A percentile compares a stretch with the other conserved stretches of the same genome.
phyloP scores from a whole-genome alignment of 1,284 basidiomycete species.

The Heterobasidion parviporum region DNA sequence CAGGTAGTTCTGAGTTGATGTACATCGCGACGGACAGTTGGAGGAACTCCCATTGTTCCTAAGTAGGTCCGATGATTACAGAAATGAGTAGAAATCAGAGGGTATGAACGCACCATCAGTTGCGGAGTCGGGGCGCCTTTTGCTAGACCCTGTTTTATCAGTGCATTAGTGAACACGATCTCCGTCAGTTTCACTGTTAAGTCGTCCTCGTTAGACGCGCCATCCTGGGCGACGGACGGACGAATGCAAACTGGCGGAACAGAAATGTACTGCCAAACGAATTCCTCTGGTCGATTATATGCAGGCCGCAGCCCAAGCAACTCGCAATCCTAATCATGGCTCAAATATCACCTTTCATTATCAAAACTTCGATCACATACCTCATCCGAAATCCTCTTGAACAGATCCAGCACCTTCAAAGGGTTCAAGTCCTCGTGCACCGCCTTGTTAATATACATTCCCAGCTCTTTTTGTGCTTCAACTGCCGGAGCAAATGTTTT shows the following conservation, averaged over 20 bases:
- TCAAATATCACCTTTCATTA: neutral
- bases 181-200: conserved; percentile 96
- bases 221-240: conserved; percentile 95
- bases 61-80: conserved; percentile 5
- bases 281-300: conserved; percentile 92
- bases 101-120: conserved; percentile 62
- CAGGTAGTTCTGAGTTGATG: conserved; percentile 96
- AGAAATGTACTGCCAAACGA: conserved; percentile 98
- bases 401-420: conserved; percentile 88
- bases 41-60: conserved; percentile 99
- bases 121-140: conserved; percentile 86
- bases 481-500: conserved; percentile 79
- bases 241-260: conserved; percentile 98
- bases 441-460: conserved; percentile 81
- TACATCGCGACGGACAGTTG: conserved; percentile 96
- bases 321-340: conserved; percentile 74
- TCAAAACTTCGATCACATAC: conserved; percentile 29
- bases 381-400: conserved; percentile 89
- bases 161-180: conserved; percentile 91
- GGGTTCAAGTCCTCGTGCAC: conserved; percentile 94
- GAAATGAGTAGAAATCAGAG: conserved; percentile 4
- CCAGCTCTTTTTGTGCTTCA: conserved; percentile 83
- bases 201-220: conserved; percentile 97
- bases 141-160: conserved; percentile 86
- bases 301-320: conserved; percentile 86